Conservation (phyloP, 495 filamentous ascomycete genomes). For the Trichoderma virens region DNA sequence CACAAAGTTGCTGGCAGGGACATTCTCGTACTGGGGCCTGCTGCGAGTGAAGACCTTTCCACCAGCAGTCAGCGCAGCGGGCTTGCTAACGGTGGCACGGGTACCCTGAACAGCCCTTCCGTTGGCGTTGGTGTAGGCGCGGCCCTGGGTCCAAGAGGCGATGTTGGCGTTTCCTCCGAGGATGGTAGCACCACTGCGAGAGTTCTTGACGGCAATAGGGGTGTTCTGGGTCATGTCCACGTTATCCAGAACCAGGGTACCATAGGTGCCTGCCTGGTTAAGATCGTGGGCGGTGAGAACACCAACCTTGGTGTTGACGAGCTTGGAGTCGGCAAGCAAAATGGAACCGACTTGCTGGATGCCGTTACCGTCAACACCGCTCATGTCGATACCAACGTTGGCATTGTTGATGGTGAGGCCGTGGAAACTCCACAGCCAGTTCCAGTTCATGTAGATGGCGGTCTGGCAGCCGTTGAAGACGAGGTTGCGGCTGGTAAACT, state of each 20-base stretch:
- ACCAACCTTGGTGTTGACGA: constrained; percentile 65
- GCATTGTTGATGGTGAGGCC: constrained; percentile 75
- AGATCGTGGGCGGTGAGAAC: constrained; percentile 65
- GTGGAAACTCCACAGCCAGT: constrained; percentile 88
- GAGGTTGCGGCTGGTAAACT: constrained; percentile 89
- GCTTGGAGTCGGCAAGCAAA: constrained; percentile 68
- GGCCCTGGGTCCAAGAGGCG: constrained; percentile 66
- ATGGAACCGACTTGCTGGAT: constrained; percentile 72
- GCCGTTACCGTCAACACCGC: constrained; percentile 41
- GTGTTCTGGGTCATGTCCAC: constrained; percentile 59
- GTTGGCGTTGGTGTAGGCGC: constrained; percentile 47
- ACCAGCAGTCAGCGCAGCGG: constrained; percentile 46
- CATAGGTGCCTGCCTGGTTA: constrained; percentile 58
- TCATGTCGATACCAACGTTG: constrained; percentile 73
- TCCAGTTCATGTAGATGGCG: constrained; percentile 90
- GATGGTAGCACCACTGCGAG: constrained; percentile 53
- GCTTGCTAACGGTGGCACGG: constrained; percentile 45
- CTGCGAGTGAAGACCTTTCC: constrained; percentile 57
- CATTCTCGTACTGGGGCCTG: constrained; percentile 66
- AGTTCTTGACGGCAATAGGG: constrained; percentile 41
- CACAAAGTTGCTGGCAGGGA: constrained; percentile 52
- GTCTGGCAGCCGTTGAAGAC: constrained; percentile 85
- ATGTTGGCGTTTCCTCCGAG: constrained; percentile 66
- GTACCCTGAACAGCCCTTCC: constrained; percentile 44
- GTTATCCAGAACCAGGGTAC: constrained; percentile 78